These are phyloP conservation scores for Manihot esculenta DNA, from an alignment of 441 rosid species.

Conservation along the genomic window DNA sequence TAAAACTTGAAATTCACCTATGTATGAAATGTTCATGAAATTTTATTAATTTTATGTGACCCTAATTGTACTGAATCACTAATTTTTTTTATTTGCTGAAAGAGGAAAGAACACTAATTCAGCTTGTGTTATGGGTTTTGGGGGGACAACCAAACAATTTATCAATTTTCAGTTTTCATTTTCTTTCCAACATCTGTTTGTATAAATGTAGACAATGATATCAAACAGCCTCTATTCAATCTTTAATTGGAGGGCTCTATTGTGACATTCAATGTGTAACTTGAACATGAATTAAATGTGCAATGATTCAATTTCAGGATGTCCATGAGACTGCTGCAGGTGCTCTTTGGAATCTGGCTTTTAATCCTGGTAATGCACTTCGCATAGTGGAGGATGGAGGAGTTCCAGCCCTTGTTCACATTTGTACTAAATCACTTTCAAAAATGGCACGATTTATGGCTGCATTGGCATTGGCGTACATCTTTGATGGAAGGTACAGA, in stretches of 20 bases:
- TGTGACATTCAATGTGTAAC: not conserved
- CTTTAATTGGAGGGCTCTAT: not conserved
- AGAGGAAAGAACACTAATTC: not conserved
- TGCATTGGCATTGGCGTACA: conserved; percentile 51
- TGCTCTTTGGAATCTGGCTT: conserved; percentile 64
- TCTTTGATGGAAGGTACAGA: conserved; percentile 52
- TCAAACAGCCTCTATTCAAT: not conserved
- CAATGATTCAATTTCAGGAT: conserved; percentile 35
- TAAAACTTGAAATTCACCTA: not conserved
- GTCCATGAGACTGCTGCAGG: conserved; percentile 69
- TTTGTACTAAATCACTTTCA: conserved; percentile 49
- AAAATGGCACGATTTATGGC: conserved; percentile 66
- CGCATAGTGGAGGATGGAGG: conserved; percentile 55
- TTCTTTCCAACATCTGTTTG: not conserved
- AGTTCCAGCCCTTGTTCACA: conserved; percentile 45
- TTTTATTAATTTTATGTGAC: not conserved
- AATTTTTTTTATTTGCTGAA: not conserved
- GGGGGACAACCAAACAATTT: not conserved
- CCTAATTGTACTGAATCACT: not conserved
- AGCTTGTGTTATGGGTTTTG: conserved; percentile 9
- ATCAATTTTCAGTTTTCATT: not conserved
- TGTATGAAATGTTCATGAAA: not conserved
- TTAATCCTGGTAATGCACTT: conserved; percentile 47
- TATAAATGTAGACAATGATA: not conserved
- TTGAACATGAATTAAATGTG: conserved; percentile 9